Percentiles rank a stretch among this genome's conserved stretches.
Conservation (phyloP, 2,329 filamentous ascomycete genomes). For the Ceratocystis destructans region DNA sequence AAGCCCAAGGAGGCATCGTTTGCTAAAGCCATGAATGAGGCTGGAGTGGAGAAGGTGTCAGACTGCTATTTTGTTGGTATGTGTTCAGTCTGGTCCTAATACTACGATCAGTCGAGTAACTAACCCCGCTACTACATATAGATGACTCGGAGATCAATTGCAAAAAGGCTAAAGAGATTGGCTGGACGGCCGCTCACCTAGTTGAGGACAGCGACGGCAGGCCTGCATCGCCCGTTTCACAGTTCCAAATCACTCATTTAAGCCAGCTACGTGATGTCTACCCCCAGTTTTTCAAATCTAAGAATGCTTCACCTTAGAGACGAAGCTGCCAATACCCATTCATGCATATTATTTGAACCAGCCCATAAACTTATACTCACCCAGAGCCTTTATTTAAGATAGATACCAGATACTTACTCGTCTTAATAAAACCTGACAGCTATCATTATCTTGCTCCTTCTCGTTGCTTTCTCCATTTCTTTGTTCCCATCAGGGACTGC, state of each 20-base stretch:
- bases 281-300: conserved; percentile 69
- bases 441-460: background rate
- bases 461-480: background rate
- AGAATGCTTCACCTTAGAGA: background rate
- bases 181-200: conserved; percentile 77
- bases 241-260: conserved; percentile 62
- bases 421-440: background rate
- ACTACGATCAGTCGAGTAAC: background rate
- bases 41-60: conserved; percentile 50
- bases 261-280: conserved; percentile 63
- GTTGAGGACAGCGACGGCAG: conserved; percentile 59
- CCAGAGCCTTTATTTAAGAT: background rate
- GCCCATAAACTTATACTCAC: background rate
- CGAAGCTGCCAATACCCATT: background rate
- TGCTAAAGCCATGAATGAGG: conserved; percentile 75
- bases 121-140: conserved; percentile 25
- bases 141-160: conserved; percentile 85
- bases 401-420: background rate
- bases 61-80: conserved; percentile 88
- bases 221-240: conserved; percentile 51
- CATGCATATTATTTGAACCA: background rate
- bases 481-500: background rate
- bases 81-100: conserved; percentile 27
- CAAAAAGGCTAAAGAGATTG: conserved; percentile 57
- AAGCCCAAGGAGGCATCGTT: conserved; percentile 79